Evolutionary conservation across 2,329 filamentous ascomycete genomes (phyloP).

Genomic region (Phialophora verrucosa): DNA sequence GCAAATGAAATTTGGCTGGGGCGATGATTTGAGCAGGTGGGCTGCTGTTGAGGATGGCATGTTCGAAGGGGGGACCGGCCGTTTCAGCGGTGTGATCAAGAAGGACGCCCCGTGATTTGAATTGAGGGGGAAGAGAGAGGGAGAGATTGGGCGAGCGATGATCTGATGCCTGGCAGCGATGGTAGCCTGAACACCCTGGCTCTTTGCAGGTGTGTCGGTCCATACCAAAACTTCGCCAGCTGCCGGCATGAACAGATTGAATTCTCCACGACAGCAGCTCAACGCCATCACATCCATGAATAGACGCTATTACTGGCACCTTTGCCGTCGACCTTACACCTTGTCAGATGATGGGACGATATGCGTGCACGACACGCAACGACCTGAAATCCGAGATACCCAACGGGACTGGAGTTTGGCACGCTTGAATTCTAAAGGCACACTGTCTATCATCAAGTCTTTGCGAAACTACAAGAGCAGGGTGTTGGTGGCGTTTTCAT

Average conservation of each 20-base stretch:
- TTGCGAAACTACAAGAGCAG: not conserved
- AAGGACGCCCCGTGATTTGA: slow-evolving; percentile 10
- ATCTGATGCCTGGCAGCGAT: not conserved
- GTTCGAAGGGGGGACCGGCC: slow-evolving; percentile 42
- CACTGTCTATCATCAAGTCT: not conserved
- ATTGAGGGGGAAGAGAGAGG: not conserved
- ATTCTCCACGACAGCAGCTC: not conserved
- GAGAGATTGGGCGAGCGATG: not conserved
- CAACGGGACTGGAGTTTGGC: not conserved
- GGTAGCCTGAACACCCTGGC: not conserved
- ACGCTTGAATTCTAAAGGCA: not conserved
- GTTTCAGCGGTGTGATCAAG: slow-evolving; percentile 41
- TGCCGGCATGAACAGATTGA: not conserved
- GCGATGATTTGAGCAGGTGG: slow-evolving; percentile 34
- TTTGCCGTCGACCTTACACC: not conserved
- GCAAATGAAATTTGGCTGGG: slow-evolving; percentile 41
- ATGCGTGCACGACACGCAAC: not conserved
- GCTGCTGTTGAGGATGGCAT: slow-evolving; percentile 42
- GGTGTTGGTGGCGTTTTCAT: not conserved
- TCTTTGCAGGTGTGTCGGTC: too few species aligned
- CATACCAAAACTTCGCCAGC: not conserved
- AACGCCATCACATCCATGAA: not conserved
- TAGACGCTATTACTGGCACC: not conserved
- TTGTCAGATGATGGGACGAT: not conserved
- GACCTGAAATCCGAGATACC: not conserved